These are phyloP conservation scores for Ilyonectria sp. DNA, from an alignment of 2,329 filamentous ascomycete genomes.

Conservation along the genomic window DNA sequence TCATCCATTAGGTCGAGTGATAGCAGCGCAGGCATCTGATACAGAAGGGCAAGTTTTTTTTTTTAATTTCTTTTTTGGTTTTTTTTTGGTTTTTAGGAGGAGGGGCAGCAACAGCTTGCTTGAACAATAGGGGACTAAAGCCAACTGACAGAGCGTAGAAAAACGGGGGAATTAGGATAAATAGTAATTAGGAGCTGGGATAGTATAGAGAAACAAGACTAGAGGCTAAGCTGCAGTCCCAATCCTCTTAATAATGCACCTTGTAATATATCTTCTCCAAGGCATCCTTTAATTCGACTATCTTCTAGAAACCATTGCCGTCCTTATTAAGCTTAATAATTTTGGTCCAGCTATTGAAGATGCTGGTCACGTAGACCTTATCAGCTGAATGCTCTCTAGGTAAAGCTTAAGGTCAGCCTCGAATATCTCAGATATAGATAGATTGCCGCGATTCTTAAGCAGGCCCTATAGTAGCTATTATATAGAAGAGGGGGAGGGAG, in stretches of 20 bases:
- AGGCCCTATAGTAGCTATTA: constrained; percentile 27
- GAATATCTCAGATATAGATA: constrained; percentile 42
- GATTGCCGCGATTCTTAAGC: constrained; percentile 26
- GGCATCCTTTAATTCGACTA: constrained; percentile 77
- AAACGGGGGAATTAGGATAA: constrained; percentile 1
- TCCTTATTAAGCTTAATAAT: constrained; percentile 86
- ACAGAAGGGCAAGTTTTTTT: background rate
- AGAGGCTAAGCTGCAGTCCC: constrained; percentile 1
- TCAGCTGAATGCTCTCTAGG: constrained; percentile 85
- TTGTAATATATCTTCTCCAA: constrained; percentile 92
- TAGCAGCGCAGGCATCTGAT: constrained; percentile 33
- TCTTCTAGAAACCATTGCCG: constrained; percentile 83
- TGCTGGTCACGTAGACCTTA: constrained; percentile 95
- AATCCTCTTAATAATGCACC: constrained; percentile 68
- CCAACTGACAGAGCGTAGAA: constrained; percentile 12
- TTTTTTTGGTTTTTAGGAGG: constrained; percentile 18
- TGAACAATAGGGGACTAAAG: constrained; percentile 14
- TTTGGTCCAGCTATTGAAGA: constrained; percentile 95
- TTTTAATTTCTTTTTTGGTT: too few relatives aligned
- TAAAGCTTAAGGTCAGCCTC: constrained; percentile 41
- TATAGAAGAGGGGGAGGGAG: too few relatives aligned
- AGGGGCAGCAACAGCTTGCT: constrained; percentile 5
- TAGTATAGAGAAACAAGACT: background rate
- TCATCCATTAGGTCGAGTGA: too few relatives aligned
- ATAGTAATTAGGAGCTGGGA: background rate